Base-by-base conservation (phyloP, 176 grass and related monocot genomes). In the Chloris gayana region DNA sequence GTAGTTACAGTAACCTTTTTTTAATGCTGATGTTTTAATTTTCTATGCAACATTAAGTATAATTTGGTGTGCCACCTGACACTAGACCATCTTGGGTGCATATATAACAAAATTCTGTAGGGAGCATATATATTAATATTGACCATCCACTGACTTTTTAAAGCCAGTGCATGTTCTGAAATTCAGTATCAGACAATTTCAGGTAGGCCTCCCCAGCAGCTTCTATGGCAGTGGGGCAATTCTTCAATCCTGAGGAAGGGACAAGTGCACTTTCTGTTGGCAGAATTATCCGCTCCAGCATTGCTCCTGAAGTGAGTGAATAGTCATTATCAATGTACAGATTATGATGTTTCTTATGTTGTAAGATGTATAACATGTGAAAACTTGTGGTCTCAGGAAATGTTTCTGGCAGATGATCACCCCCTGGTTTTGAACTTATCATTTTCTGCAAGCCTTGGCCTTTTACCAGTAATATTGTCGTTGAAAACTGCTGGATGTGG, bases 181-280 rank as follows among this genome's bases (percentile, higher is more conserved):
- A 54, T 85, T 89, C 41, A 46, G 50, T 85, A 76, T 93, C 92
- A 98, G 96, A 88, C 82, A 78, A 87, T 98, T 93, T 95, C 96
- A 93, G 96, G 96, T 75, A 93, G 92, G 75, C 90, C 96, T 86
- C 96, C 96, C 96, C 96, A 66, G 90, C 88, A 0, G 88, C 90
- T 80, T 98, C 92, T 66, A 98, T 98, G 96, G 96, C 96, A 80
- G 96, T 95, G 69, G 92, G 96, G 58, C 92, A 98, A 82, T 98
- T 98, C 80, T 98, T 98, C 82, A 89, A 95, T 82, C 96, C 92
- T 29, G 72, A 82, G 67, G 87, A 93, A 88, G 92, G 96, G 59
- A 57, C 87, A 54, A 93, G 72, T 66, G 31, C 78, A 65, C 69
- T 93, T 63, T 95, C 92, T 84, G 72, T 75, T 79, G 64, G 65